Evolutionary conservation across 441 rosid genomes (phyloP).

Genomic region (Hura crepitans): DNA sequence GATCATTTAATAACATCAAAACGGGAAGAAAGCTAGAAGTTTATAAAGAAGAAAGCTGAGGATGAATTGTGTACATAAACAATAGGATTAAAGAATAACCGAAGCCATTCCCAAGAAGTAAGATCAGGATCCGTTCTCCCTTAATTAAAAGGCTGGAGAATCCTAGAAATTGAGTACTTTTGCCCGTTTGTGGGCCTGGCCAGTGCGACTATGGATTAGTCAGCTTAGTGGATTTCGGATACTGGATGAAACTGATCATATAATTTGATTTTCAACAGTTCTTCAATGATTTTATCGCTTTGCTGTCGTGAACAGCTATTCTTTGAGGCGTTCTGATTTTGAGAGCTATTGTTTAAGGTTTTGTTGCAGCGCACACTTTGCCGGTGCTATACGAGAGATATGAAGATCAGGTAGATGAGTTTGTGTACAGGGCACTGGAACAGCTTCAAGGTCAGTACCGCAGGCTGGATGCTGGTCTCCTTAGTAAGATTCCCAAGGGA

Average conservation of each 20-base stretch:
- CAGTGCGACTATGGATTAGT: too few relatives aligned
- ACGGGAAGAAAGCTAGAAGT: not conserved
- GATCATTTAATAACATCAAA: not conserved
- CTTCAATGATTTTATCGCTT: not conserved
- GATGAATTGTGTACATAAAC: not conserved
- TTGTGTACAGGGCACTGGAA: conserved; percentile 43
- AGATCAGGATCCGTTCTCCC: too few relatives aligned
- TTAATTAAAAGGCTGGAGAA: too few relatives aligned
- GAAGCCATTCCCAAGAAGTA: too few relatives aligned
- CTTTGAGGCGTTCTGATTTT: not conserved
- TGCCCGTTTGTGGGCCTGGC: too few relatives aligned
- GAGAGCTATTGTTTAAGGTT: conserved; percentile 46
- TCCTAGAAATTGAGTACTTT: too few relatives aligned
- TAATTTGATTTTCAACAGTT: not conserved
- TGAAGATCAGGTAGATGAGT: conserved; percentile 69
- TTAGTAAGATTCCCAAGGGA: conserved; percentile 68
- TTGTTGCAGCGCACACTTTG: conserved; percentile 78
- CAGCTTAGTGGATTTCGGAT: too few relatives aligned
- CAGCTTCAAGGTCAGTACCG: conserved; percentile 59
- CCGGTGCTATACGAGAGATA: conserved; percentile 84
- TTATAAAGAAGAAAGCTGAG: not conserved
- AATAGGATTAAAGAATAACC: too few relatives aligned
- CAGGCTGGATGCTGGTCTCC: conserved; percentile 54
- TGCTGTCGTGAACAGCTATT: not conserved
- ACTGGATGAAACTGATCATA: too few relatives aligned